Conservation (phyloP, 2,329 filamentous ascomycete genomes). For the Paraconiothyrium brasiliense region DNA sequence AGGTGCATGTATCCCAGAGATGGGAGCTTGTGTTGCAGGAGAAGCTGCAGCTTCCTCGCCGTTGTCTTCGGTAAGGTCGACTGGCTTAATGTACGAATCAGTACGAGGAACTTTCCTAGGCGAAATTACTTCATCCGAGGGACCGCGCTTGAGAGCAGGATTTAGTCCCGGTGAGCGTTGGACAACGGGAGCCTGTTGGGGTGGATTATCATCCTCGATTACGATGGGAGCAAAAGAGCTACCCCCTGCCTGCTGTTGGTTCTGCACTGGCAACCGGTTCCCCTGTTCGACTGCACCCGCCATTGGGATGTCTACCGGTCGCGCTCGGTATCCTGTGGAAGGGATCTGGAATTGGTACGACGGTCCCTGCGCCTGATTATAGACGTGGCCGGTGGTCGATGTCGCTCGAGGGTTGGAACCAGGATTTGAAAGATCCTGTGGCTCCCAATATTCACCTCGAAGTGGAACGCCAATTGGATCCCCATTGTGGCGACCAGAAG, state of each 20-base stretch:
- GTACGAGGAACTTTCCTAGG: background rate
- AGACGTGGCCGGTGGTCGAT: background rate
- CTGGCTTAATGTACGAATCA: background rate
- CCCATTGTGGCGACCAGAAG: background rate
- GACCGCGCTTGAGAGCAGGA: slow-evolving; percentile 1
- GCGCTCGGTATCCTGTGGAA: background rate
- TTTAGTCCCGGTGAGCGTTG: background rate
- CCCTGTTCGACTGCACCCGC: background rate
- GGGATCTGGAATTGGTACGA: background rate
- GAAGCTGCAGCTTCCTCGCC: background rate
- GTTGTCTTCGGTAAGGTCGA: background rate
- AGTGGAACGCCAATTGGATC: no score
- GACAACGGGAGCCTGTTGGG: background rate
- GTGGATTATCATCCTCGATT: background rate
- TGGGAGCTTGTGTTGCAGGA: background rate
- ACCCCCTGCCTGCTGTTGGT: background rate
- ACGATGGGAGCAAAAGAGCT: no score
- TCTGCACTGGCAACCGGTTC: no score
- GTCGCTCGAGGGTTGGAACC: background rate
- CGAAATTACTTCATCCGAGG: background rate
- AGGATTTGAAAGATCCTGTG: background rate
- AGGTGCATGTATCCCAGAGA: background rate
- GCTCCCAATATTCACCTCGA: background rate
- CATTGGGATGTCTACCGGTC: background rate
- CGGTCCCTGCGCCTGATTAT: background rate